Percentiles rank a stretch among this genome's conserved stretches.
These are phyloP conservation scores for Lathyrus aphaca DNA, from an alignment of 306 rosid species.

Conservation along the genomic window DNA sequence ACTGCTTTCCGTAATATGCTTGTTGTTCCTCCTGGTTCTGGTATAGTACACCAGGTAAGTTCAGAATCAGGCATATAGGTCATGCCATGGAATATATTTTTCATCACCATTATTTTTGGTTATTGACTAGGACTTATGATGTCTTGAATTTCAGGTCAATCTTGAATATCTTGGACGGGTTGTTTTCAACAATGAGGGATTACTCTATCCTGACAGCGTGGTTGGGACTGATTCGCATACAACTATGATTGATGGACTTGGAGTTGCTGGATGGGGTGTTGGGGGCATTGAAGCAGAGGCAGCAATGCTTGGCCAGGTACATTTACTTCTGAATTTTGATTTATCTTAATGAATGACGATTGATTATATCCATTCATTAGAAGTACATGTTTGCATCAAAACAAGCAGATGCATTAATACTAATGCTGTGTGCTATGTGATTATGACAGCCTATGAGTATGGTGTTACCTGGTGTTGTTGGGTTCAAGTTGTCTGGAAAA, in stretches of 20 bases:
- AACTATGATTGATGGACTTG: conserved; percentile 98
- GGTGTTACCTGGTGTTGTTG: conserved; percentile 99
- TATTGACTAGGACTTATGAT: conserved; percentile 33
- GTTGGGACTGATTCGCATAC: conserved; percentile 99
- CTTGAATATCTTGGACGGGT: conserved; percentile 98
- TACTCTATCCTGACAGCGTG: conserved; percentile 98
- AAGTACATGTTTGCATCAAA: conserved; percentile 20
- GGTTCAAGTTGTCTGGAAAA: conserved; percentile 94
- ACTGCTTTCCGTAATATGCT: conserved; percentile 95
- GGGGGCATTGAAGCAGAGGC: conserved; percentile 99
- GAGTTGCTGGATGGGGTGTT: conserved; percentile 99
- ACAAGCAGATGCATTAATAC: conserved; percentile 12
- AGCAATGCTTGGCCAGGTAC: conserved; percentile 99
- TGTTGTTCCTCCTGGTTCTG: conserved; percentile 99
- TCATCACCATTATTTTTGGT: conserved; percentile 5
- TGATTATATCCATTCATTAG: conserved; percentile 20
- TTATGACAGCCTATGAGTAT: conserved; percentile 92
- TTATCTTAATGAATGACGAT: conserved; percentile 8
- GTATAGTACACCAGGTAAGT: conserved; percentile 97
- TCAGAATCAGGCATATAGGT: conserved; percentile 31
- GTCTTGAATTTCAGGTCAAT: conserved; percentile 72
- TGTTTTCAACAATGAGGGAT: conserved; percentile 85
- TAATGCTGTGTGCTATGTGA: conserved; percentile 49
- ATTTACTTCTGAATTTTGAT: conserved; percentile 29
- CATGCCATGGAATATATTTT: conserved; percentile 20